phyloP scores from a whole-genome alignment of 2,329 filamentous ascomycete species.

The Colletotrichum sp. region DNA sequence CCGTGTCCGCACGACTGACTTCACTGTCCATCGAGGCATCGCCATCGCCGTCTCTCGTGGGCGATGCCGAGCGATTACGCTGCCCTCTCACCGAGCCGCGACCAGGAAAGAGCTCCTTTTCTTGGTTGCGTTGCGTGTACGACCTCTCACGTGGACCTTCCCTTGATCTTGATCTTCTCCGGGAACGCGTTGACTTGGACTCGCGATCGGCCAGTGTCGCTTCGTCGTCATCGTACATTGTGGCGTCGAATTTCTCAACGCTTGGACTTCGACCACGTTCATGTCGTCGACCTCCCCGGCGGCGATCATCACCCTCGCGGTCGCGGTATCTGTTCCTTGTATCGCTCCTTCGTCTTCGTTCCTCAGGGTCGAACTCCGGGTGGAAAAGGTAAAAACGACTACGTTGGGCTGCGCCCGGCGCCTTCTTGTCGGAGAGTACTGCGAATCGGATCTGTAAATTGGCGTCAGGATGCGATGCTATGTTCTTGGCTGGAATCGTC shows the following conservation, averaged over 20 bases:
- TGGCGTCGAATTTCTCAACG: constrained; percentile 69
- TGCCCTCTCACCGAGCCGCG: constrained; percentile 27
- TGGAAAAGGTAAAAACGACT: constrained; percentile 94
- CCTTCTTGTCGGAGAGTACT: constrained; percentile 79
- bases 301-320: constrained; percentile 45
- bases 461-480: constrained; percentile 71
- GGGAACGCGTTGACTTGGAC: constrained; percentile 38
- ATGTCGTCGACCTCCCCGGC: constrained; percentile 42
- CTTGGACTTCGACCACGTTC: constrained; percentile 49
- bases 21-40: constrained; percentile 42
- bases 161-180: constrained; percentile 28
- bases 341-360: constrained; percentile 66
- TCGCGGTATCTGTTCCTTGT: constrained; percentile 69
- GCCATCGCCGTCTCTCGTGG: constrained; percentile 46
- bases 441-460: constrained; percentile 77
- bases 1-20: constrained; percentile 28
- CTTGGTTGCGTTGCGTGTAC: constrained; percentile 45
- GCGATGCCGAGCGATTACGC: constrained; percentile 59
- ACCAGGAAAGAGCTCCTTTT: constrained; percentile 69
- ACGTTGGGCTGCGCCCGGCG: constrained; percentile 75
- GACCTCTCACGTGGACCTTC: constrained; percentile 29
- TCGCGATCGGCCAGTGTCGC: constrained; percentile 34
- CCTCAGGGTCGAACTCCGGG: constrained; percentile 85
- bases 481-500: constrained; percentile 71
- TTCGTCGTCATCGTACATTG: constrained; percentile 81